A percentile compares a stretch with the other conserved stretches of the same genome.
These are phyloP conservation scores for Pholiota molesta DNA, from an alignment of 768 basidiomycete genomes.

Conservation along the genomic window DNA sequence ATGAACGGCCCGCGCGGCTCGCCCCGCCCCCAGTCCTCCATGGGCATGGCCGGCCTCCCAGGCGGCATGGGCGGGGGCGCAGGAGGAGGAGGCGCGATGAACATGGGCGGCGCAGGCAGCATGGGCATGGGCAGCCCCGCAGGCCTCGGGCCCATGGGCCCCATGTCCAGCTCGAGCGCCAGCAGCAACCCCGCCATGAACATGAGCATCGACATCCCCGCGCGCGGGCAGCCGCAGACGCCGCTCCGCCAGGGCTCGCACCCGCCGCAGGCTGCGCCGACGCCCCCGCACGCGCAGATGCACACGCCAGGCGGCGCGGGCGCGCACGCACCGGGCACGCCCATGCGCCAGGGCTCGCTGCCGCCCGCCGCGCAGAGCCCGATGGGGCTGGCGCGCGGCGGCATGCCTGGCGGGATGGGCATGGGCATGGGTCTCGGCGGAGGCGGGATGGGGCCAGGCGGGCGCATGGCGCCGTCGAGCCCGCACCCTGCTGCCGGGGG, in stretches of 20 bases:
- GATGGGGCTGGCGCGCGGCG: conserved; percentile 6
- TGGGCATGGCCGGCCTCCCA: conserved; percentile 15
- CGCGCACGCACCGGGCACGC: background rate
- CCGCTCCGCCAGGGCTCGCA: conserved; percentile 30
- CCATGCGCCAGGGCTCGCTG: conserved; percentile 20
- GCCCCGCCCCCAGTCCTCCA: conserved; percentile 21
- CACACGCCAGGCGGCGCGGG: background rate
- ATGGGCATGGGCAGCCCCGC: background rate
- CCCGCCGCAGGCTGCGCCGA: conserved; percentile 22
- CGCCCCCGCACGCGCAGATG: conserved; percentile 9
- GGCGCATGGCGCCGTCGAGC: conserved; percentile 9
- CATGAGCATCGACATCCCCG: conserved; percentile 26
- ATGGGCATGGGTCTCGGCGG: conserved; percentile 18
- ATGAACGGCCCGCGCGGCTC: conserved; percentile 19
- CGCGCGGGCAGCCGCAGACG: conserved; percentile 22
- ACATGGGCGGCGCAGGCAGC: background rate
- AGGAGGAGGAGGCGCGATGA: background rate
- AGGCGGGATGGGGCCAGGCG: conserved; percentile 10
- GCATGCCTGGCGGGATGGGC: conserved; percentile 6
- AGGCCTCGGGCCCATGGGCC: background rate
- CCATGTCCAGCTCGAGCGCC: background rate
- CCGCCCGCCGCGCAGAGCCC: conserved; percentile 16
- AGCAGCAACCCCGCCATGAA: conserved; percentile 13
- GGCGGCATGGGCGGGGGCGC: conserved; percentile 6
- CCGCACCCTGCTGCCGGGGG: conserved; percentile 6